Base-by-base conservation (phyloP, 2,329 filamentous ascomycete genomes). In the Calonectria leucothoes region DNA sequence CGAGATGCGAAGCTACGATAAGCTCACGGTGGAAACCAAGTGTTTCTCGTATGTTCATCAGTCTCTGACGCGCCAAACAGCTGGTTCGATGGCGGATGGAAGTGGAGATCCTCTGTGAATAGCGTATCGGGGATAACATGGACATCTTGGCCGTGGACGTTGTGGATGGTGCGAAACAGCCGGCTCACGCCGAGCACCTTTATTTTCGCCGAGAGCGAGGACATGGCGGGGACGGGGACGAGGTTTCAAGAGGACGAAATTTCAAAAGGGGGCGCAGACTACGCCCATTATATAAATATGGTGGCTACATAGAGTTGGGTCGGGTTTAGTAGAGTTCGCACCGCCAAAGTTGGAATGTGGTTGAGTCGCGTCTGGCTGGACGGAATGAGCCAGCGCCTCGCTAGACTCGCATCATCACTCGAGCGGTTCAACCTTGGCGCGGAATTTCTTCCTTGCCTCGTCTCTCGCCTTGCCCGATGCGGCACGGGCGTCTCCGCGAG, bases 21-120 rank as follows among this genome's bases (percentile, higher is more conserved):
- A 48, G 39, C 59, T 64, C 39, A 64, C 59, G 39, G 59, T 0
- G 59, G 59, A 23, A 64, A 64, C 59, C 59, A 64, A 4, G 17
- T 64, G 15, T 64, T 45, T 33, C 59, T 48, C 10, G 59, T 42
- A 1, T 29, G 31, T 33, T 64, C 59, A 48, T 64, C 39, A 17
- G 59, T 48, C 39, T 64, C 59, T 6, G 59, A 64, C n/a, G 59
- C 59, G 4, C 59, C 59, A 20, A 64, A 64, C 14, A 64, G 25
- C 11, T 64, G 59, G 11, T 64, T 64, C 7, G 59, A 64, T 17
- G 59, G 59, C 8, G 59, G 37, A 6, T 64, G 59, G n/a, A 17
- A 64, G 17, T 64, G 55, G 17, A 61, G 59, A 39, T 64, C 59
- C 25, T 64, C 59, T n/a, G 59, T 48, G 59, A 48, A 61, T 39